Base-by-base conservation (phyloP, 148 eudicot species). In the Pouteria glomerata region DNA sequence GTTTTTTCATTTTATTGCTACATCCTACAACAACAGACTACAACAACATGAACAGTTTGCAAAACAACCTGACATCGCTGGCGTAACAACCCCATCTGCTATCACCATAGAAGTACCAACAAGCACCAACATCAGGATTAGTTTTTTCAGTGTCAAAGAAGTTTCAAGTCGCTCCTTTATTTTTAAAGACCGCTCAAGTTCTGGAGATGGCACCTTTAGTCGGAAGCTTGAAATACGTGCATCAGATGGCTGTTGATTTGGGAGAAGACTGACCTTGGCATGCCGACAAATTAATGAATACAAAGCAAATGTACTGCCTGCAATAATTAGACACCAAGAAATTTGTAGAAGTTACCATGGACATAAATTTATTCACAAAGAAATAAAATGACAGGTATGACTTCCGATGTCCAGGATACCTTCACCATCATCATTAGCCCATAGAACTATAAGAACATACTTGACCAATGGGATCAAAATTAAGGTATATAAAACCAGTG, bases 391-490 rank as follows among this genome's bases (percentile, higher is more conserved):
- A 56, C 69, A 64, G 8, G 59, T 19, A 42, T 37, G 42, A 69
- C 73, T 73, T 52, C 67, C 35, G 30, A 78, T 68, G 60, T 50
- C 61, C 39, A 66, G 44, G 80, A 67, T 84, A 95, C 99, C 99
- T 88, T 95, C 97, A 73, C 99, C 97, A 63, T 95, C 96, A 74
- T 95, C 96, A 79, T 95, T 95, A 59, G 97, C 99, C 97, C 93
- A 95, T 66, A 95, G 81, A 73, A 95, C 99, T 74, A 95, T 78
- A 19, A 88, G 77, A 53, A 87, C 87, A 78, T 95, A 95, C 74
- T 95, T 95, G 64, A 95, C 71, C 70, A 92, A 72, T 44, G 99
- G 87, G 58, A 92, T 81, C 74, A 95, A 79, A 61, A 92, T 85
- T 75, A 95, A 77, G 24, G 99, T 95, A 78, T 95, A 95, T 24